Base-by-base conservation (phyloP, 225 moss, liverwort and hornwort genomes). In the Polytrichum formosum region DNA sequence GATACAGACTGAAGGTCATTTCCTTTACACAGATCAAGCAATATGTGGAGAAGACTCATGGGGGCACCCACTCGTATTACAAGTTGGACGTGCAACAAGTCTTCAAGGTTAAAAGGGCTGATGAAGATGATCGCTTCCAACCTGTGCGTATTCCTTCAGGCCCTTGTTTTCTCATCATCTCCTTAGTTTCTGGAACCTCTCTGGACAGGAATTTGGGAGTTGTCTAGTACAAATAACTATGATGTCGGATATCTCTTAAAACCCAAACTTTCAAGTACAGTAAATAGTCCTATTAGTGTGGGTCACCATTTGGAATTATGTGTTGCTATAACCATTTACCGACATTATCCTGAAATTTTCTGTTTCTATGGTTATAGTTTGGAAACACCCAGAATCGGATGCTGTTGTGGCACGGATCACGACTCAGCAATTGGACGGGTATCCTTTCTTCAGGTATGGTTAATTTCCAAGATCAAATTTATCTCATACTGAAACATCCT, bases 361-460 rank as follows among this genome's bases (percentile, higher is more conserved):
- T 58, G 58, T 58, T 58, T 20, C 58, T 7, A 58, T 58, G 56
- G 46, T 58, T 2, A 2, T 58, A 96, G 96, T 96, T 93, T 71
- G 81, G 83, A 77, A 81, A 82, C 64, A 62, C 55, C 7, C 72
- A 82, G 37, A 98, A 98, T 65, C 89, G 97, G 64, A 94, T 98
- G 97, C 72, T 98, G 83, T 83, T 98, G 73, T 98, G 97, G 97
- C 97, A 98, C 75, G 97, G 97, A 17, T 98, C 97, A 25, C 85
- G 94, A 72, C 84, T 98, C 67, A 91, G 88, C 67, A 98, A 98
- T 71, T 98, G 94, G 97, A 91, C 91, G 56, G 97, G 97, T 72
- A 98, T 98, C 63, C 81, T 98, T 46, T 92, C 97, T 20, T 92
- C 91, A 98, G 97, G 96, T 96, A 23, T 22, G 3, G 1, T 13